phyloP scores from a whole-genome alignment of 306 rosid species.

The Sindora glabra region DNA sequence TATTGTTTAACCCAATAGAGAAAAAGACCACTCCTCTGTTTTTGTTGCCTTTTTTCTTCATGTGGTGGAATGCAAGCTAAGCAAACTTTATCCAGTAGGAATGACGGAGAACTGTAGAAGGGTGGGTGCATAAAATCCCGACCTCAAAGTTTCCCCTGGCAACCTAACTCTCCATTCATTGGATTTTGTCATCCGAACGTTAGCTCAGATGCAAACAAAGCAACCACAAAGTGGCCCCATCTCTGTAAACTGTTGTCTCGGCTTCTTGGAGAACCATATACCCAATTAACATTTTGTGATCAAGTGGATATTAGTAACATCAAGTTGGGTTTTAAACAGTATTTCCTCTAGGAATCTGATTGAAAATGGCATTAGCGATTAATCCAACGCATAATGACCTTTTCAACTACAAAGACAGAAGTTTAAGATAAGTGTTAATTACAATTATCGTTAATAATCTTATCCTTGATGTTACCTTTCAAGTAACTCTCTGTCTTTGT shows the following conservation, averaged over 20 bases:
- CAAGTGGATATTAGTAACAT: slow-evolving; percentile 16
- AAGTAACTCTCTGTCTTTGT: no score
- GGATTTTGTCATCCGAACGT: slow-evolving; percentile 32
- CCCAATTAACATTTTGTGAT: not conserved
- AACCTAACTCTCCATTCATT: slow-evolving; percentile 36
- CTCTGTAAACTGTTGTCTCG: slow-evolving; percentile 13
- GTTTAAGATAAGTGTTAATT: not conserved
- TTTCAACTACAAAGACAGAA: not conserved
- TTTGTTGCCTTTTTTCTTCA: not conserved
- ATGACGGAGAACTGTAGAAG: not conserved
- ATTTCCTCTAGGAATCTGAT: slow-evolving; percentile 22
- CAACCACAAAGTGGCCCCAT: slow-evolving; percentile 35
- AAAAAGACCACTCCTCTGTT: slow-evolving; percentile 34
- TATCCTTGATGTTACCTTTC: no score
- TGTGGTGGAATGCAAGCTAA: slow-evolving; percentile 30
- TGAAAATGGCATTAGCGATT: slow-evolving; percentile 15
- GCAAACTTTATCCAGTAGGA: slow-evolving; percentile 36
- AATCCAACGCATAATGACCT: not conserved
- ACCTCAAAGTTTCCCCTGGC: slow-evolving; percentile 19
- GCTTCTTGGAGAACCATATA: not conserved
- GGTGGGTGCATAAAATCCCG: slow-evolving; percentile 23
- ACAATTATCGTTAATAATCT: no score
- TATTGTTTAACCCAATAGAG: slow-evolving; percentile 11
- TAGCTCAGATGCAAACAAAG: slow-evolving; percentile 29
- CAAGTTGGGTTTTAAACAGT: slow-evolving; percentile 1